Evolutionary conservation across 2,329 filamentous ascomycete genomes (phyloP).

Genomic region (Cladosporium halotolerans): DNA sequence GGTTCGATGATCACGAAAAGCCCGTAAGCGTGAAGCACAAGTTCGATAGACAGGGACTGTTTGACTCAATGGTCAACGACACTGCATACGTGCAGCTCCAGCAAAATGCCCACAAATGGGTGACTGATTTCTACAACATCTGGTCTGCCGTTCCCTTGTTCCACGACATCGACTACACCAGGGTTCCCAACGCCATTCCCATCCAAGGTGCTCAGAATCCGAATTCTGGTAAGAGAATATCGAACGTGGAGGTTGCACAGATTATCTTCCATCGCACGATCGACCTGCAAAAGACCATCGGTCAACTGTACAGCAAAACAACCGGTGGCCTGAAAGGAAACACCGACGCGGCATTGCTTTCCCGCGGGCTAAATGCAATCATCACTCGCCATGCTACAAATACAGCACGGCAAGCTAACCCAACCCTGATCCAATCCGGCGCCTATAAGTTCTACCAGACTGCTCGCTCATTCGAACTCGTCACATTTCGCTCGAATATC

Average conservation of each 20-base stretch:
- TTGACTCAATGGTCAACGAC: background rate
- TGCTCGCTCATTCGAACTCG: background rate
- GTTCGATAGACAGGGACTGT: background rate
- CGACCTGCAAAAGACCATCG: background rate
- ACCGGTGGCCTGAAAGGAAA: background rate
- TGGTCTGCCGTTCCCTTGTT: slow-evolving; percentile 13
- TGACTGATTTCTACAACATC: slow-evolving; percentile 15
- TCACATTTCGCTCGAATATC: background rate
- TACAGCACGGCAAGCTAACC: background rate
- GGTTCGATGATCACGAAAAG: background rate
- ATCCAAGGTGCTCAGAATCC: slow-evolving; percentile 5
- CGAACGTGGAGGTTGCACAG: background rate
- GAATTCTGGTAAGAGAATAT: background rate
- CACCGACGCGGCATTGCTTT: slow-evolving; percentile 5
- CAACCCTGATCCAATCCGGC: background rate
- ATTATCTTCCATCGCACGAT: slow-evolving; percentile 3
- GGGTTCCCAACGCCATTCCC: background rate
- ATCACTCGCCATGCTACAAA: slow-evolving; percentile 5
- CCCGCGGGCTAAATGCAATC: slow-evolving; percentile 15
- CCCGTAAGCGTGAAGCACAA: slow-evolving; percentile 1
- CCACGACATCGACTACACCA: background rate
- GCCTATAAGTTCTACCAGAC: background rate
- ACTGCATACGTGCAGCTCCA: background rate
- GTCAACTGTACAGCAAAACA: background rate
- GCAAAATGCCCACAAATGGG: slow-evolving; percentile 5